Base-by-base conservation (phyloP, 768 basidiomycete species). In the Amylocystis lapponica region DNA sequence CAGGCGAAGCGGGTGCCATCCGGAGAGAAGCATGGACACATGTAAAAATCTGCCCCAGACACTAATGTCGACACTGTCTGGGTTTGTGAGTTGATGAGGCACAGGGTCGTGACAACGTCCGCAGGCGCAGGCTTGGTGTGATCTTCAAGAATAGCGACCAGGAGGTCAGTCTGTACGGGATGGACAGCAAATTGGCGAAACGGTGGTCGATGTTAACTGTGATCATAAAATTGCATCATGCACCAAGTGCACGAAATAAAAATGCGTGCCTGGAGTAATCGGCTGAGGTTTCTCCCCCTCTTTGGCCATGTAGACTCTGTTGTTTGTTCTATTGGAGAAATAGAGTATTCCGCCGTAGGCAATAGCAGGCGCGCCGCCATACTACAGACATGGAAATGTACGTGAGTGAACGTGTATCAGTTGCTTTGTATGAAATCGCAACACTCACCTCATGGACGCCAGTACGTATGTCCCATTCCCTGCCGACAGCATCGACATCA, bases 31-130 rank as follows among this genome's bases (percentile, higher is more conserved):
- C 61, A 64, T 0, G 81, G 76, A 2, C 67, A 61, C 38, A 73
- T 71, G 57, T 88, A 88, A 61, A 88, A 88, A 53, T 86, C 83
- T 11, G 77, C 75, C 6, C 79, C 82, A 0, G 65, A 62, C 3
- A 63, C 62, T 35, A 86, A 57, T 4, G 71, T 62, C 10, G 65
- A 60, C 3, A 81, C 54, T 1, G 61, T 57, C 45, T 71, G 68
- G 3, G 65, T 61, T 3, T 48, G 40, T 1, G 71, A 69, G 58
- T 81, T 64, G 50, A 88, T 70, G 41, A 79, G 54, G 39, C 69
- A 69, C 27, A 89, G 72, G 0, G 69, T 68, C 43, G 72, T 86
- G 27, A 73, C 63, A 17, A 83, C 69, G 22, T 70, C 53, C 7
- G 74, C 52, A 0, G 79, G 76, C 4, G 50, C 58, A 34, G 69